Evolutionary conservation across 768 basidiomycete species (phyloP).

Genomic region (Exsudoporus frostii): DNA sequence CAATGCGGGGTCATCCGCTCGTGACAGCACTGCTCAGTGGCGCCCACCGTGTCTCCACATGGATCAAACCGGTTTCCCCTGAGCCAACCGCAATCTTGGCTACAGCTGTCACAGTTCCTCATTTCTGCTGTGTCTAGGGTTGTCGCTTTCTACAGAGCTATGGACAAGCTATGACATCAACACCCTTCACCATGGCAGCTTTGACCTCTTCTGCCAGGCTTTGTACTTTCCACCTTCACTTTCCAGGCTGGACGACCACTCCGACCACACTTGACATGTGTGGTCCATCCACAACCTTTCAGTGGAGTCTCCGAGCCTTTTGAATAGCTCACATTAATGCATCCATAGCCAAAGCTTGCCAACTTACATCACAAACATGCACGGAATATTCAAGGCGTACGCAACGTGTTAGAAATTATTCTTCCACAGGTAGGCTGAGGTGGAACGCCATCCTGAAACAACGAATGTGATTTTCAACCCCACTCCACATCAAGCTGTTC

Average conservation of each 20-base stretch:
- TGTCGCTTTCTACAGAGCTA: not conserved
- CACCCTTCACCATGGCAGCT: not conserved
- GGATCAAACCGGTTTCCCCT: not conserved
- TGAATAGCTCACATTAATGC: not conserved
- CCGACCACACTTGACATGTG: not conserved
- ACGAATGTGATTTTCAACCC: not conserved
- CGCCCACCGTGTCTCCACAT: not conserved
- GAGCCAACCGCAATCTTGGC: too few species aligned
- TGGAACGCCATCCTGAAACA: constrained; percentile 6
- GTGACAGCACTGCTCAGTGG: constrained; percentile 2
- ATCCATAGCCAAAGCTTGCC: not conserved
- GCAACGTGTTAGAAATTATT: constrained; percentile 5
- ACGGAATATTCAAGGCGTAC: not conserved
- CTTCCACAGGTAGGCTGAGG: constrained; percentile 11
- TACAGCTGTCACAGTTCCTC: not conserved
- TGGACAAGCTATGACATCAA: not conserved
- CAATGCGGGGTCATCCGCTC: constrained; percentile 10
- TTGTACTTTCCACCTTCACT: not conserved
- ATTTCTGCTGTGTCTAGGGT: not conserved
- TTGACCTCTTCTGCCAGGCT: not conserved
- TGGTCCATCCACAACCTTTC: not conserved
- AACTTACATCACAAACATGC: constrained; percentile 1
- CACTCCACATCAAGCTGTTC: not conserved
- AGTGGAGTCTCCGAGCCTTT: not conserved
- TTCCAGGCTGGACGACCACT: not conserved